Evolutionary conservation across 78 protist species (phyloP), one percentile per base, ranked within the genome.

Genomic region (Chrysochromulina parva): DNA sequence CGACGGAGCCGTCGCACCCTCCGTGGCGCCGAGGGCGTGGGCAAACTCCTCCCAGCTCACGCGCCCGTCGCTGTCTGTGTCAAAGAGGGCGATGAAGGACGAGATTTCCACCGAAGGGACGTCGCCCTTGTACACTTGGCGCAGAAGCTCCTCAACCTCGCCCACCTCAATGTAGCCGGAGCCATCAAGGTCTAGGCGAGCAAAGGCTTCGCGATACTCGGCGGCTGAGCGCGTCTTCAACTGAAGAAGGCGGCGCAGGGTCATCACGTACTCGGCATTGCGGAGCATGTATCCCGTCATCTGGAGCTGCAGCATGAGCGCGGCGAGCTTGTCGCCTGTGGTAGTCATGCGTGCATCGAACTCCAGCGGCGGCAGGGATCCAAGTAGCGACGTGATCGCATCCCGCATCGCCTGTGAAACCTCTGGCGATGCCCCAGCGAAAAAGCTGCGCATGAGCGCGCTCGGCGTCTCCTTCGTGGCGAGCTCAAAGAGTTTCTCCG

Each of bases 241-340:
- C 48, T 52, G 11, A 19, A 76, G 85, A 16, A 76, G 26, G n/a
- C 52, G 4, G 7, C 59, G 57, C 14, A 76, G 59, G 11, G 20
- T 0, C 14, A 26, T 1, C n/a, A 20, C 85, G 28, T 76, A 76
- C 85, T 76, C 59, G 7, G 85, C 85, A 59, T 76, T 76, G 85
- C 85, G 85, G 24, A 76, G 28, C 59, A 76, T 48, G 85, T 76
- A 76, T 3, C 85, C 85, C 58, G 85, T 76, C 85, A 76, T 52
- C 85, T 76, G 85, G 14, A 76, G 85, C 85, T 76, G 85, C 38
- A 52, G 59, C 59, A 76, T 76, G 14, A 76, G 85, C 85, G 85
- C 85, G 59, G 58, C 59, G 14, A 76, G 59, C 59, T 20, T 48
- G 14, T 76, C 85, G 85, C n/a, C 59, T 0, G 85, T 76, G 10